A percentile compares a stretch with the other conserved stretches of the same genome.
Evolutionary conservation across 768 basidiomycete species (phyloP).

Genomic region (Chalciporus chontae): DNA sequence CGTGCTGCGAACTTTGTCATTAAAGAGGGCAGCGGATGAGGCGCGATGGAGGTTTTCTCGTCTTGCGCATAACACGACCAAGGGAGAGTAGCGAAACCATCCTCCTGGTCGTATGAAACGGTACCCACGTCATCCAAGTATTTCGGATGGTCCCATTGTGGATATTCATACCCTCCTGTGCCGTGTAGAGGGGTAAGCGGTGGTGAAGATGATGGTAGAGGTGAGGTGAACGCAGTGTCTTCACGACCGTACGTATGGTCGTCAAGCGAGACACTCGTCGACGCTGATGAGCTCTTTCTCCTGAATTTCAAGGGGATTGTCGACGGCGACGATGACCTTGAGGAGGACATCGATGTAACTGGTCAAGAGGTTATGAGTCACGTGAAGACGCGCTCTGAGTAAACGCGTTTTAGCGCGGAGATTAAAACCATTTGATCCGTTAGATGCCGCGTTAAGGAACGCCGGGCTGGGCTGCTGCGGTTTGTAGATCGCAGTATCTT

Average conservation of each 20-base stretch:
- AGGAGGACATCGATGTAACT: conserved; percentile 28
- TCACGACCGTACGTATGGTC: not conserved
- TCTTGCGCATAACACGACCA: conserved; percentile 3
- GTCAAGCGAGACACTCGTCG: conserved; percentile 6
- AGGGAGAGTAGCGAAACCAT: not conserved
- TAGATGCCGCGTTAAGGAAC: no score
- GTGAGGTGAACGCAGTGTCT: conserved; percentile 11
- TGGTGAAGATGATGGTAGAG: conserved; percentile 21
- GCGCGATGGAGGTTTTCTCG: not conserved
- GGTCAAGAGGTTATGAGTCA: conserved; percentile 29
- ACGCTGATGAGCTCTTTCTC: conserved; percentile 23
- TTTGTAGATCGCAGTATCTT: no score
- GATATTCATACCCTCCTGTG: conserved; percentile 3
- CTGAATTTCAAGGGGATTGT: conserved; percentile 18
- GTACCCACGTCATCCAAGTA: not conserved
- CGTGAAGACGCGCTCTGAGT: conserved; percentile 22
- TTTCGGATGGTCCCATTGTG: conserved; percentile 4
- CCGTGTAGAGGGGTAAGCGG: conserved; percentile 12
- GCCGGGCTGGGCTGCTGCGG: no score
- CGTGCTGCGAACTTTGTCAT: conserved; percentile 14
- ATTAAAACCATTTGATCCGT: no score
- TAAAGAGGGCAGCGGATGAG: conserved; percentile 17
- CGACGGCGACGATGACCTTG: conserved; percentile 6
- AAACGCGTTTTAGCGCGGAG: conserved; percentile 36
- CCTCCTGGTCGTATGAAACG: not conserved